These are phyloP conservation scores for Trichosporon faecale DNA, from an alignment of 1,284 basidiomycete species.

Conservation along the genomic window DNA sequence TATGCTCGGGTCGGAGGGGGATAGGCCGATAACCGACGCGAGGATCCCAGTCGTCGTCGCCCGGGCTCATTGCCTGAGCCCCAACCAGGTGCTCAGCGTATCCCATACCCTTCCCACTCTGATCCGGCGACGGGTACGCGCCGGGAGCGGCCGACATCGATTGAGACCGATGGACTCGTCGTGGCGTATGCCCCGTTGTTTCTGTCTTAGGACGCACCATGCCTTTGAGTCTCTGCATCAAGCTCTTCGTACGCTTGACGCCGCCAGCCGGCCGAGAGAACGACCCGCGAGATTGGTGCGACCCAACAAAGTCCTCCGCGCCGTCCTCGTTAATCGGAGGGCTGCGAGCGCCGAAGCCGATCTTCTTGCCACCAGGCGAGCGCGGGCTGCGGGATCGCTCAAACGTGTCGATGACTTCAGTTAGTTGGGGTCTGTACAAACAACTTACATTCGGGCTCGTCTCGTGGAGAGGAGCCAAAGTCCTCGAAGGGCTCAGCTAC, in stretches of 20 bases:
- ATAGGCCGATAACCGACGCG: neutral
- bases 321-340: slow-evolving; percentile 19
- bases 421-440: neutral
- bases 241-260: slow-evolving; percentile 52
- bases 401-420: slow-evolving; percentile 26
- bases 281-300: neutral
- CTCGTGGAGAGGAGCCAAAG: slow-evolving; percentile 46
- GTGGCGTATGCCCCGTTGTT: slow-evolving; percentile 14
- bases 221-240: slow-evolving; percentile 54
- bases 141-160: slow-evolving; percentile 26
- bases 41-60: neutral
- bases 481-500: slow-evolving; percentile 52
- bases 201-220: slow-evolving; percentile 48
- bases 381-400: slow-evolving; percentile 25
- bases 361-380: slow-evolving; percentile 36
- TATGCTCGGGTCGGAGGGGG: neutral
- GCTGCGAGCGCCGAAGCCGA: slow-evolving; percentile 24
- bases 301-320: neutral
- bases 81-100: slow-evolving; percentile 14
- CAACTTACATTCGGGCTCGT: slow-evolving; percentile 23
- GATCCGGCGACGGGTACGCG: slow-evolving; percentile 7
- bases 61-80: slow-evolving; percentile 13
- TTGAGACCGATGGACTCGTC: slow-evolving; percentile 20
- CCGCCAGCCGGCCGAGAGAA: slow-evolving; percentile 28
- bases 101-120: slow-evolving; percentile 11